A percentile compares a stretch with the other conserved stretches of the same genome.
Conservation (phyloP, 371 early-diverging fungal species). For the Chytridium lagenaria region DNA sequence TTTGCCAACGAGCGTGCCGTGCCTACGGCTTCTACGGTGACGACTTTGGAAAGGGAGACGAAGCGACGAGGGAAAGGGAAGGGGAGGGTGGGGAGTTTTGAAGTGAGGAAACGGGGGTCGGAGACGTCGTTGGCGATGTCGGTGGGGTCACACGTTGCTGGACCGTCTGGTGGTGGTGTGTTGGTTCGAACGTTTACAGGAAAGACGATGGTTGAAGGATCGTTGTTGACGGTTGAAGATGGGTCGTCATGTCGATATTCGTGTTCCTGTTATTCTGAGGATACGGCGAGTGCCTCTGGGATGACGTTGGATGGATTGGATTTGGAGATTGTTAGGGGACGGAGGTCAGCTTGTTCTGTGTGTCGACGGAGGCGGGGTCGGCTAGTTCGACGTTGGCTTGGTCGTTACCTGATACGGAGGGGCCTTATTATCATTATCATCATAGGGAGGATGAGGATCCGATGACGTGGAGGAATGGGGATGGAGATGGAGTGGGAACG, state of each 20-base stretch:
- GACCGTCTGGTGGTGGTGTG: no score
- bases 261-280: background rate
- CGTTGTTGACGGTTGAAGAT: background rate
- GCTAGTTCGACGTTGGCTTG: background rate
- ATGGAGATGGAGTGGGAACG: no score
- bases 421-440: background rate
- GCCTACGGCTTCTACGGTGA: background rate
- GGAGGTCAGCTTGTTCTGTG: background rate
- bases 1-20: background rate
- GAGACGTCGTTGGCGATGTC: no score
- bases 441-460: background rate
- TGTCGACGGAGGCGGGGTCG: background rate
- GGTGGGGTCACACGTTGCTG: no score
- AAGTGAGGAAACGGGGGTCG: no score
- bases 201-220: no score
- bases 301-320: background rate
- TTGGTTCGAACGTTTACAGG: no score
- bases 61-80: background rate
- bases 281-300: background rate
- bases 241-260: background rate
- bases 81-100: background rate
- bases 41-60: background rate
- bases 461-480: no score
- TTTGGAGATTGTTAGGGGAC: background rate
- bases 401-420: background rate